These are phyloP conservation scores for Trametes cingulata DNA, from an alignment of 768 basidiomycete species.

Conservation along the genomic window DNA sequence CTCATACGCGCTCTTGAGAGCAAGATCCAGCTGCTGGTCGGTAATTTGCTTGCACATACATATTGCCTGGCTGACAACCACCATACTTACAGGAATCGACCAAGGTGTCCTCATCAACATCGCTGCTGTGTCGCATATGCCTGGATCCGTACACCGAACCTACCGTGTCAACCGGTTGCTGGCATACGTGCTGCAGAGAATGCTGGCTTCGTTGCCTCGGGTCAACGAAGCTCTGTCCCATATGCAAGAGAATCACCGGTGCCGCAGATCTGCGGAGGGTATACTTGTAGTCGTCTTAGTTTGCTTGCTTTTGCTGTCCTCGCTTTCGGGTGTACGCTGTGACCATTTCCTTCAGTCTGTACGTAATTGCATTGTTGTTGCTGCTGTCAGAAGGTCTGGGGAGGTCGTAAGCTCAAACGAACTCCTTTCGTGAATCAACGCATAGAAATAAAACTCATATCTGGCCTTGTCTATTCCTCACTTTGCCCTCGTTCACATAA, in stretches of 20 bases:
- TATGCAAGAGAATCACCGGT: conserved; percentile 83
- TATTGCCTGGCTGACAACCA: not conserved
- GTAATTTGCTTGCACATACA: conserved; percentile 24
- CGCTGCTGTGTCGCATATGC: conserved; percentile 71
- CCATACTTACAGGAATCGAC: conserved; percentile 42
- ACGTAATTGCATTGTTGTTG: not conserved
- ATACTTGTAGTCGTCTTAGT: conserved; percentile 51
- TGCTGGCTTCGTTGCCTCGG: conserved; percentile 87
- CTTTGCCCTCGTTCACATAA: conserved; percentile 40
- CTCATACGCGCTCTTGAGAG: conserved; percentile 59
- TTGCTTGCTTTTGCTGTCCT: conserved; percentile 6
- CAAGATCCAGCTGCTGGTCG: conserved; percentile 59
- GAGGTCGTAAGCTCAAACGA: not conserved
- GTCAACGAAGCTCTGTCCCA: conserved; percentile 80
- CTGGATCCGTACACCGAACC: conserved; percentile 77
- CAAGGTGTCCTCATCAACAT: conserved; percentile 42
- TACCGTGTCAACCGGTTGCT: conserved; percentile 80
- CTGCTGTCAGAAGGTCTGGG: not conserved
- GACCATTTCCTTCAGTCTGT: not conserved
- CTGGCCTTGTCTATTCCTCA: conserved; percentile 86
- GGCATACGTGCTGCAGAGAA: conserved; percentile 82
- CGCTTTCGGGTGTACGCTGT: conserved; percentile 7
- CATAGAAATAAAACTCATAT: conserved; percentile 58
- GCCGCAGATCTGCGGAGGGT: conserved; percentile 75
- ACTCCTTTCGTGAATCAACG: not conserved